Percentiles rank a stretch among this genome's conserved stretches.
These are phyloP conservation scores for Tolypocladium ophioglossoides DNA, from an alignment of 2,329 filamentous ascomycete species.

Conservation along the genomic window DNA sequence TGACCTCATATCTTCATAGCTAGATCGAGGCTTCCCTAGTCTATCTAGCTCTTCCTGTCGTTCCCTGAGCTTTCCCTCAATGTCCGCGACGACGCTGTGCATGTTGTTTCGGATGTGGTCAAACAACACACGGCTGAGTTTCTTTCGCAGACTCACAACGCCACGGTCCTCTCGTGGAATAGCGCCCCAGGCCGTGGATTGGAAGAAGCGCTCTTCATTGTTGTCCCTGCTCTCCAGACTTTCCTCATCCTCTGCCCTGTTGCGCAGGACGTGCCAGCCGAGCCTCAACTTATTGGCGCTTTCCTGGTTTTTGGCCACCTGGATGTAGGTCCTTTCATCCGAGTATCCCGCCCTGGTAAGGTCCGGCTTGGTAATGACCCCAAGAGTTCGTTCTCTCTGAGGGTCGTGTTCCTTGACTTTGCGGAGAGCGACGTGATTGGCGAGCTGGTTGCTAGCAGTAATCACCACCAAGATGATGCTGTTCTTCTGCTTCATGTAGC, in stretches of 20 bases:
- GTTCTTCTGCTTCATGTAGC: slow-evolving; percentile 46
- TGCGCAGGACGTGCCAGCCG: slow-evolving; percentile 45
- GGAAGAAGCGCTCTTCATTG: slow-evolving; percentile 21
- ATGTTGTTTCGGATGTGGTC: slow-evolving; percentile 16
- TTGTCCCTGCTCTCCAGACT: slow-evolving; percentile 16
- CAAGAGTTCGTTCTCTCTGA: slow-evolving; percentile 35
- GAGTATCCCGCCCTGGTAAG: slow-evolving; percentile 31
- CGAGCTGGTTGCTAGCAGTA: slow-evolving; percentile 36
- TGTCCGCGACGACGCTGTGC: slow-evolving; percentile 15
- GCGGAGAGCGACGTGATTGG: slow-evolving; percentile 40
- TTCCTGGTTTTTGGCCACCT: slow-evolving; percentile 18
- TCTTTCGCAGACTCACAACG: slow-evolving; percentile 19
- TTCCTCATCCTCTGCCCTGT: slow-evolving; percentile 25
- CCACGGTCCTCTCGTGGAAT: slow-evolving; percentile 19
- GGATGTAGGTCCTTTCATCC: slow-evolving; percentile 27
- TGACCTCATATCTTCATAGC: slow-evolving; percentile 13
- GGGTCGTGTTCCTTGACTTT: slow-evolving; percentile 32
- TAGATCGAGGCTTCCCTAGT: slow-evolving; percentile 12
- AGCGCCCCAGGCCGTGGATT: slow-evolving; percentile 13
- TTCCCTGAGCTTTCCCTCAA: slow-evolving; percentile 12
- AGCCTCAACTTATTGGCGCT: slow-evolving; percentile 18
- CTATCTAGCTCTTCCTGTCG: slow-evolving; percentile 8
- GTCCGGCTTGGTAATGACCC: slow-evolving; percentile 49
- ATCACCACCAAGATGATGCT: slow-evolving; percentile 50
- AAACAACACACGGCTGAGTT: slow-evolving; percentile 21